These are phyloP conservation scores for Choiromyces venosus DNA, from an alignment of 495 filamentous ascomycete genomes.

Conservation along the genomic window DNA sequence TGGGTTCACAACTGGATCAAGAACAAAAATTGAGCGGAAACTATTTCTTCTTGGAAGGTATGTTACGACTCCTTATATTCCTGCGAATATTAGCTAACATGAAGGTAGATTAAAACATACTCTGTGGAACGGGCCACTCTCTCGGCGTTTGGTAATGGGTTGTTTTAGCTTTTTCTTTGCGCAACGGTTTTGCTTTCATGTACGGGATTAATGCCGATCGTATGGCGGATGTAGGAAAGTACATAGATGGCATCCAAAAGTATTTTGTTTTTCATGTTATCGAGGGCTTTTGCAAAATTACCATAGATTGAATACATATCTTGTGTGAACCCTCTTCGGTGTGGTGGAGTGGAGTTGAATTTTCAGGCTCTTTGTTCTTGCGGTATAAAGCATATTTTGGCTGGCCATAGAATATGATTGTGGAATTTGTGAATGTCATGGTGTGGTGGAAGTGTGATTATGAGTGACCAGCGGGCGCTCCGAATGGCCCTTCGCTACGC, in stretches of 20 bases:
- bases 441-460: neutral
- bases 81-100: neutral
- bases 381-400: neutral
- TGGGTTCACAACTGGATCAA: constrained; percentile 88
- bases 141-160: neutral
- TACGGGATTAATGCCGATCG: neutral
- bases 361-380: neutral
- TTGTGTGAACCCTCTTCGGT: neutral
- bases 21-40: constrained; percentile 93
- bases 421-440: neutral
- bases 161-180: neutral
- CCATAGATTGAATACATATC: neutral
- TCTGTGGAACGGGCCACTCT: neutral
- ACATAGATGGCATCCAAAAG: neutral
- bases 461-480: too few species aligned
- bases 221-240: neutral
- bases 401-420: too few species aligned
- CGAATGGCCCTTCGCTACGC: too few species aligned
- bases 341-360: neutral
- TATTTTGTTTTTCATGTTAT: neutral
- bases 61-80: constrained; percentile 37
- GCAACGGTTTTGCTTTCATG: neutral
- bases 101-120: neutral
- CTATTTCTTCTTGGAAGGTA: constrained; percentile 95
- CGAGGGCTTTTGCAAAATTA: neutral